phyloP scores from a whole-genome alignment of 495 filamentous ascomycete species.

The Aspergillus taichungensis region DNA sequence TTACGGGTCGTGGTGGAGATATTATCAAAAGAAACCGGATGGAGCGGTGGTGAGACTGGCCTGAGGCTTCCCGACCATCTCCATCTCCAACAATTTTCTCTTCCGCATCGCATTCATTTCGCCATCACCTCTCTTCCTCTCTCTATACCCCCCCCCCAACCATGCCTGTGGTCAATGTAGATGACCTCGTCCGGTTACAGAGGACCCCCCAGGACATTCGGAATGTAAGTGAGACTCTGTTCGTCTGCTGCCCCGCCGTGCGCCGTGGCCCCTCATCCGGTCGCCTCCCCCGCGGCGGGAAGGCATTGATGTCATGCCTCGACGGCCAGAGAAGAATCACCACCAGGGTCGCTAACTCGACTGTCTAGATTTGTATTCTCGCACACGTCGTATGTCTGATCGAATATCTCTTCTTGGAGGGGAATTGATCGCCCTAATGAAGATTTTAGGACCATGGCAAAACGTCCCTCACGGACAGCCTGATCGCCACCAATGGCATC shows the following conservation, averaged over 20 bases:
- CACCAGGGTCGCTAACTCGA: conserved; percentile 19
- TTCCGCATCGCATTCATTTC: too few species aligned
- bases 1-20: too few species aligned
- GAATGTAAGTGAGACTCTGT: conserved; percentile 56
- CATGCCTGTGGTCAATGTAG: conserved; percentile 84
- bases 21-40: too few species aligned
- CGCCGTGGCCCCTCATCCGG: too few species aligned
- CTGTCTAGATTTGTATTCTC: conserved; percentile 81
- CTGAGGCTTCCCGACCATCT: too few species aligned
- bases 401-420: not conserved
- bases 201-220: conserved; percentile 74
- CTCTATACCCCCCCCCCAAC: too few species aligned
- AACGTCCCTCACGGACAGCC: conserved; percentile 91
- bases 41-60: too few species aligned
- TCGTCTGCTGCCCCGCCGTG: conserved; percentile 8
- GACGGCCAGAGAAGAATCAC: not conserved
- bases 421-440: conserved; percentile 3
- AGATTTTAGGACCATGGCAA: conserved; percentile 77
- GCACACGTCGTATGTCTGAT: conserved; percentile 75
- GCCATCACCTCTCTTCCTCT: too few species aligned
- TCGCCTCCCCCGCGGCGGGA: too few species aligned
- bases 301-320: conserved; percentile 19
- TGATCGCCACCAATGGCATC: conserved; percentile 98
- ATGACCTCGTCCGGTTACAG: conserved; percentile 80
- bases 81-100: too few species aligned